phyloP scores from a whole-genome alignment of 2,329 filamentous ascomycete species.

The Neofusicoccum laricinum region DNA sequence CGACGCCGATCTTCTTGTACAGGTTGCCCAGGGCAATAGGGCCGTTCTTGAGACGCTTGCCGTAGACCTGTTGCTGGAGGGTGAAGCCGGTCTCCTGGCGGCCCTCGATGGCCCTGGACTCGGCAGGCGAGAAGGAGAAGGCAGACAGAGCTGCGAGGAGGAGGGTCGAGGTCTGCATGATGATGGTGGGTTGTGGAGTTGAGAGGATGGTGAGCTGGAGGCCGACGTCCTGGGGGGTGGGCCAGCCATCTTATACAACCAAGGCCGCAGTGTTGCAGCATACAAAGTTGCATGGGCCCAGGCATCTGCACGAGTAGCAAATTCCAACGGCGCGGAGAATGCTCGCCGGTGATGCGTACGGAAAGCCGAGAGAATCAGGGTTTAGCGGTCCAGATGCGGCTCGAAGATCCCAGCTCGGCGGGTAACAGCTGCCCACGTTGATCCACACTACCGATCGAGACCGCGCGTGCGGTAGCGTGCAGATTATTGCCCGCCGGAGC shows the following conservation, averaged over 20 bases:
- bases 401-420: background rate
- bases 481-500: background rate
- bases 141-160: slow-evolving; percentile 8
- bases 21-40: background rate
- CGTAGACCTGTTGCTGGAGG: background rate
- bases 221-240: background rate
- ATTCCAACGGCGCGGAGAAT: background rate
- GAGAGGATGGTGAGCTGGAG: background rate
- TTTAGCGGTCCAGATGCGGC: background rate
- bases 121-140: background rate
- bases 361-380: background rate
- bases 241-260: background rate
- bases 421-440: background rate
- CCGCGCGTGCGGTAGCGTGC: background rate
- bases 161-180: background rate
- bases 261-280: background rate
- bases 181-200: background rate
- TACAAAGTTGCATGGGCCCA: background rate
- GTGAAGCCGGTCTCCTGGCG: background rate
- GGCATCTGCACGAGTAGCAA: background rate
- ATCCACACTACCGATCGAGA: background rate
- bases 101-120: background rate
- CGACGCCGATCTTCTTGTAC: background rate
- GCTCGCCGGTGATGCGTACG: background rate
- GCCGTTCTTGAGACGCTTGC: slow-evolving; percentile 2